Evolutionary conservation across 2,329 filamentous ascomycete genomes (phyloP), one percentile per base, ranked within the genome.

Genomic region (Sphaceloma murrayae): DNA sequence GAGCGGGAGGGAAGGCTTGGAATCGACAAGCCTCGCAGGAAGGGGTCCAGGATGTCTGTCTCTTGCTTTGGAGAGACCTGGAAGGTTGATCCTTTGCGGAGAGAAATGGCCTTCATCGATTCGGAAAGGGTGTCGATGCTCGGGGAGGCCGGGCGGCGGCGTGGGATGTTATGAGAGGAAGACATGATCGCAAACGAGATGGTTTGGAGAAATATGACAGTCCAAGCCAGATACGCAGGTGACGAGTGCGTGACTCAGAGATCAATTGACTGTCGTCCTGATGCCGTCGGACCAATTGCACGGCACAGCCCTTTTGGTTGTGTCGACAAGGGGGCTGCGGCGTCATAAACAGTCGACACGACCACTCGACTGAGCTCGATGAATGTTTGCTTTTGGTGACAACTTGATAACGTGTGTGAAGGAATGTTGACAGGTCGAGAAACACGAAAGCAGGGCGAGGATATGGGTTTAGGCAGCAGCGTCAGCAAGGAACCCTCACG

Each of bases 171-270:
- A 45, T 45, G 42, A 36, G 42, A 18, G 21, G 32, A 33, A n/a
- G 42, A 33, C 42, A 80, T 73, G 3, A 74, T 67, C 3, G 66
- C 61, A 1, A 49, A 50, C 0, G 78, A 75, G 22, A 84, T 59
- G 21, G 52, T n/a, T n/a, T n/a, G n/a, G n/a, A 52, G 0, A 34
- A 36, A 21, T 7, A 36, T 30, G 36, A 40, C 26, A 6, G 36
- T 30, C 24, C 36, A 40, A 26, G 4, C 22, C 36, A 14, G 9
- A 14, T 29, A 40, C 26, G 36, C 36, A 30, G 36, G 36, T 40
- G n/a, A 11, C 5, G 8, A 16, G 26, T 13, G 22, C 30, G 36
- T 40, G 36, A 40, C 36, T 40, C 36, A 40, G 24, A 40, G 36
- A 29, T 19, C 21, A 17, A 18, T 9, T 7, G 22, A 13, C 19